These are phyloP conservation scores for Naganishia sp. DNA, from an alignment of 1,284 basidiomycete genomes.

Conservation along the genomic window DNA sequence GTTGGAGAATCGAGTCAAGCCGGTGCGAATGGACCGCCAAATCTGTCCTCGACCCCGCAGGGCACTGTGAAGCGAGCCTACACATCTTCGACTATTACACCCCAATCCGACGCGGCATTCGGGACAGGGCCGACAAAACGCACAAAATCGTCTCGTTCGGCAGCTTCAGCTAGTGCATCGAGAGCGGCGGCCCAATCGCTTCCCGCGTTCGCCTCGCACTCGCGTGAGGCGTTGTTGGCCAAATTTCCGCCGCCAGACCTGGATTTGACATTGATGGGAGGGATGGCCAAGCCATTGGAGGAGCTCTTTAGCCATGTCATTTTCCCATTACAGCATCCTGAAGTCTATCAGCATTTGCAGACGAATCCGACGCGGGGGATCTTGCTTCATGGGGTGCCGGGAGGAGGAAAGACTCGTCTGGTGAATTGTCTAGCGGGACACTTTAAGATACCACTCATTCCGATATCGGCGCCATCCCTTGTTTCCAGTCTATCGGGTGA, in stretches of 20 bases:
- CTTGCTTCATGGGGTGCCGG: conserved; percentile 89
- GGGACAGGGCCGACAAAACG: conserved; percentile 12
- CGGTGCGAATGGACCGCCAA: background rate
- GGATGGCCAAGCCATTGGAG: conserved; percentile 80
- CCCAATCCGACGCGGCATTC: conserved; percentile 11
- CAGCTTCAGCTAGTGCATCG: conserved; percentile 12
- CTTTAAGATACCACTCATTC: conserved; percentile 87
- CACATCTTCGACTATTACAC: conserved; percentile 23
- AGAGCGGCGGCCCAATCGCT: conserved; percentile 3
- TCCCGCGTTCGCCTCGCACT: conserved; percentile 23
- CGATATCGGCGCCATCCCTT: conserved; percentile 87
- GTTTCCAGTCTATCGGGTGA: conserved; percentile 98
- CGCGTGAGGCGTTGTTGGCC: conserved; percentile 29
- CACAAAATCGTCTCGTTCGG: conserved; percentile 19
- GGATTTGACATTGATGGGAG: conserved; percentile 79
- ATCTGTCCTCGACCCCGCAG: conserved; percentile 12
- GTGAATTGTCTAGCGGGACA: conserved; percentile 93
- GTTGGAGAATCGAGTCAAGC: background rate
- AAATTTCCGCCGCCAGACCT: conserved; percentile 52
- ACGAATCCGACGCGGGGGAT: conserved; percentile 93
- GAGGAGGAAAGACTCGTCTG: conserved; percentile 91
- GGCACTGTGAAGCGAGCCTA: conserved; percentile 18
- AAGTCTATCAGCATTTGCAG: conserved; percentile 90
- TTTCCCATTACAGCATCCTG: conserved; percentile 91
- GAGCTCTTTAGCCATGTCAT: conserved; percentile 94